These are phyloP conservation scores for Malassezia globosa DNA, from an alignment of 1,284 basidiomycete species.

Conservation along the genomic window DNA sequence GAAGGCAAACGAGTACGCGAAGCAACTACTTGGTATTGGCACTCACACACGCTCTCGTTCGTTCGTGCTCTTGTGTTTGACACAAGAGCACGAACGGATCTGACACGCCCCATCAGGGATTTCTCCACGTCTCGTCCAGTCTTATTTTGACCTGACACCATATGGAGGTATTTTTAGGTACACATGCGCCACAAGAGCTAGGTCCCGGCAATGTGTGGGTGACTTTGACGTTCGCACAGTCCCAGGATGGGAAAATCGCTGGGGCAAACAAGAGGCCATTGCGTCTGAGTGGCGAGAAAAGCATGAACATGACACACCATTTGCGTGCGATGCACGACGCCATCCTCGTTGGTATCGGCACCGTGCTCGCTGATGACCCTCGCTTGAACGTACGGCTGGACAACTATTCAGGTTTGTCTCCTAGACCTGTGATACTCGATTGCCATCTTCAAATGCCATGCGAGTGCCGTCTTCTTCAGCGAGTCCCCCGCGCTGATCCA, in stretches of 20 bases:
- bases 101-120: neutral
- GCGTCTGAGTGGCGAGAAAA: slow-evolving; percentile 68
- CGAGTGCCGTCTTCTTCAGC: slow-evolving; percentile 59
- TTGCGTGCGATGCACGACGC: slow-evolving; percentile 67
- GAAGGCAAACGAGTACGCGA: no score
- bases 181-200: neutral
- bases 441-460: slow-evolving; percentile 58
- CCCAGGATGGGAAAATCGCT: slow-evolving; percentile 81
- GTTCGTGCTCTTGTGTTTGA: no score
- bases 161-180: slow-evolving; percentile 2
- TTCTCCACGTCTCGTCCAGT: neutral
- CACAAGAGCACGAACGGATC: no score
- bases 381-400: slow-evolving; percentile 57
- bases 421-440: slow-evolving; percentile 75
- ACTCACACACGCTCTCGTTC: no score
- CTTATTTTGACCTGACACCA: no score
- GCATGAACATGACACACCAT: slow-evolving; percentile 85
- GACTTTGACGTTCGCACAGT: slow-evolving; percentile 89
- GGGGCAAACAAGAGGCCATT: slow-evolving; percentile 63
- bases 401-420: slow-evolving; percentile 47
- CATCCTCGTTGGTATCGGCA: slow-evolving; percentile 80
- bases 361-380: slow-evolving; percentile 78
- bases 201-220: slow-evolving; percentile 34
- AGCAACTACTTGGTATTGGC: no score
- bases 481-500: neutral